Conservation (phyloP, 78 protist species). For the Dictyostelium citrinum region DNA sequence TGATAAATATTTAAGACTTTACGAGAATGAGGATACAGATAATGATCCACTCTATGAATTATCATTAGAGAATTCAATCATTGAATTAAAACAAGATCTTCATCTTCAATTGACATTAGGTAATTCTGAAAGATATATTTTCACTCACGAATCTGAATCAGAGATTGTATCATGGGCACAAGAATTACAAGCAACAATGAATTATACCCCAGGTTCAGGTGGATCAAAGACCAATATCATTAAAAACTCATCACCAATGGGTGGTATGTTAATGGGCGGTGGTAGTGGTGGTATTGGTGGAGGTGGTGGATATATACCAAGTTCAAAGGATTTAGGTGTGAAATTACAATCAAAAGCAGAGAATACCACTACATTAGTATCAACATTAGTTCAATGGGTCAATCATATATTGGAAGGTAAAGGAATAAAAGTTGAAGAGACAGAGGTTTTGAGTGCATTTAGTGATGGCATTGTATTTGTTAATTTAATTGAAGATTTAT, state of each 20-base stretch:
- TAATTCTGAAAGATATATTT: constrained; percentile 44
- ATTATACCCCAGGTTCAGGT: not conserved
- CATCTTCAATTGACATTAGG: constrained; percentile 8
- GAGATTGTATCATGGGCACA: constrained; percentile 40
- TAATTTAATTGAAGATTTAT: constrained; percentile 43
- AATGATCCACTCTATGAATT: constrained; percentile 4
- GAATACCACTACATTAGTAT: not conserved
- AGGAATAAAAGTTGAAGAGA: not conserved
- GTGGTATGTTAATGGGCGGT: constrained; percentile 5
- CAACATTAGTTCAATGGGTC: constrained; percentile 8
- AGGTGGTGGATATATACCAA: constrained; percentile 17
- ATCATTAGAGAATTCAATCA: constrained; percentile 28
- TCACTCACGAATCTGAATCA: constrained; percentile 28
- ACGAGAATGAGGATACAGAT: constrained; percentile 4
- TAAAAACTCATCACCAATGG: constrained; percentile 8
- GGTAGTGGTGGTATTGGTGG: not conserved
- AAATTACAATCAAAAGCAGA: constrained; percentile 30
- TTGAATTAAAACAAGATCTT: constrained; percentile 16
- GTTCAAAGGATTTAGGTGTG: not conserved
- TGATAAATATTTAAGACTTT: not conserved
- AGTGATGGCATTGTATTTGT: constrained; percentile 47
- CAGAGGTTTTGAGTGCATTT: not conserved
- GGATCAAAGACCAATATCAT: not conserved
- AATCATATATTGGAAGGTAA: constrained; percentile 1
- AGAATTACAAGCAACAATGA: constrained; percentile 31